Base-by-base conservation (phyloP, 2,329 filamentous ascomycete genomes). In the Ophiocordyceps robertsii region DNA sequence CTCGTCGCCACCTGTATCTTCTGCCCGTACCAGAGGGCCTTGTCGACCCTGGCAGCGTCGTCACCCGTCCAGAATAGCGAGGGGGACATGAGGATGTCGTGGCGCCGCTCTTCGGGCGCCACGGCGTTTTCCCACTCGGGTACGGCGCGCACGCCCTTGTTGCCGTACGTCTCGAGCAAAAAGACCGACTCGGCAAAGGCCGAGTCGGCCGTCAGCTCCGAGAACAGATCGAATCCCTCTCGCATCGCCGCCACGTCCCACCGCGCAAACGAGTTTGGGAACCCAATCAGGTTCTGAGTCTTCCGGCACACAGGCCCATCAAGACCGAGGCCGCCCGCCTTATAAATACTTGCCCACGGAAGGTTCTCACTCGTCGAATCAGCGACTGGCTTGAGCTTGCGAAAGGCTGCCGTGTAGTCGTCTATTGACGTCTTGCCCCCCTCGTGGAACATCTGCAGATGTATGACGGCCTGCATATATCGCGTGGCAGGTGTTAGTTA, bases 261-360 rank as follows among this genome's bases (percentile, higher is more conserved):
- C 31, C 35, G 27, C 17, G 38, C 30, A 19, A 50, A 33, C 17
- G 42, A 46, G 40, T 37, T 44, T n/a, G 48, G 48, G 39, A 33
- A 44, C 13, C 40, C 43, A 7, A 44, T 32, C 32, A 45, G 38
- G 44, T 50, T 50, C 29, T 39, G n/a, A 41, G 43, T 41, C 33
- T 38, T 41, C 38, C 31, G 38, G 46, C 44, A 50, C 3, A 44
- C 39, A 3, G 36, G 32, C 12, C 38, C 31, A 4, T 29, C 32
- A 14, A 29, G n/a, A 13, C 39, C 44, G 24, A 39, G 41, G 14
- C 44, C 46, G 11, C 43, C 47, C 27, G 32, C 27, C 7, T 40
- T 39, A 41, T 45, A 41, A 9, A 47, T 24, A 32, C 46, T 33
- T 13, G 24, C 43, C 38, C 35, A 49, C 6, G 40, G 17, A 7